Base-by-base conservation (phyloP, 2,329 filamentous ascomycete species). In the Colletotrichum cordylinicola region DNA sequence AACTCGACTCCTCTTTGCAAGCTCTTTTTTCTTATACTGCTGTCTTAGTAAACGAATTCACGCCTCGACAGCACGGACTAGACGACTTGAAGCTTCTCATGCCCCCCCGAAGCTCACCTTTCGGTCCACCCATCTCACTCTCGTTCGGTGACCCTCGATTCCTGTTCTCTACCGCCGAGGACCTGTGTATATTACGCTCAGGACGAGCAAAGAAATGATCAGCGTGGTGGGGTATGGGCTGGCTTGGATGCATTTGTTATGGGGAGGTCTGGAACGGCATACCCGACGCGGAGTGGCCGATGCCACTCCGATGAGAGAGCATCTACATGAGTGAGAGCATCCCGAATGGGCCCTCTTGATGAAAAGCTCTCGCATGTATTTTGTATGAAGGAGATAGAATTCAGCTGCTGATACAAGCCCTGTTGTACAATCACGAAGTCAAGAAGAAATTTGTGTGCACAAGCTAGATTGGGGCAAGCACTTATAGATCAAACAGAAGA, bases 381-480 rank as follows among this genome's bases (percentile, higher is more conserved):
- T 66, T 77, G 75, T 78, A 78, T 77, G 77, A 78, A 77, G 74
- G 75, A 77, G 75, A 78, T 67, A 72, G 74, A 71, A 70, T 76
- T 73, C 65, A 76, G 67, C 39, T 70, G 65, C 74, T 65, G 58
- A 76, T 66, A 76, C 60, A 56, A 60, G 48, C 67, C 58, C 24
- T 39, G 4, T 31, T 52, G 62, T 66, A 48, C 43, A 66, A 48
- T 18, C 27, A 52, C n/a, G 43, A 52, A 52, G 43, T 52, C 43
- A 52, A 12, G 27, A 52, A 64, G 13, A 13, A 9, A 4, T 9
- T n/a, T 24, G n/a, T 16, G 33, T 39, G 61, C 43, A 8, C 21
- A 52, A 52, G n/a, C n/a, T 52, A 13, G 10, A 7, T n/a, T 7
- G 43, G 43, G n/a, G 43, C 43, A 8, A 52, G 43, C 13, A 24